A percentile compares a stretch with the other conserved stretches of the same genome.
Evolutionary conservation across 179 eudicot genomes (phyloP).

Genomic region (Pouteria campechiana): DNA sequence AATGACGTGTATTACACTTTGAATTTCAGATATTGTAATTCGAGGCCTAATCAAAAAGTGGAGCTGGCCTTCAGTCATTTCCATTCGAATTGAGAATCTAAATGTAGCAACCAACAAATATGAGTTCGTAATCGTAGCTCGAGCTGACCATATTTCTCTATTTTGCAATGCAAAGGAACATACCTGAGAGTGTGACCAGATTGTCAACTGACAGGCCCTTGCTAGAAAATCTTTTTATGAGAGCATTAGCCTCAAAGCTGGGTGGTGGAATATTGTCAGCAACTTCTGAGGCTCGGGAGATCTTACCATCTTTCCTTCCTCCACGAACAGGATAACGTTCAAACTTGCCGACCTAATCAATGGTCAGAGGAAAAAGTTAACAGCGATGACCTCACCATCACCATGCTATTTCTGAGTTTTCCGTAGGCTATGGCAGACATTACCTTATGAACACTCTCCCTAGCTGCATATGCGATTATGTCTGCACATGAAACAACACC

Average conservation of each 20-base stretch:
- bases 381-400: neutral
- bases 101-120: too few relatives aligned
- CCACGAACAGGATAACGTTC: conserved; percentile 1
- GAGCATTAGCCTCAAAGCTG: neutral
- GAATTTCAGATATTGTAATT: too few relatives aligned
- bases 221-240: neutral
- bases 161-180: too few relatives aligned
- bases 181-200: conserved; percentile 4
- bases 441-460: conserved; percentile 4
- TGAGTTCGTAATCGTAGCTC: too few relatives aligned
- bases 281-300: conserved; percentile 3
- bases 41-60: too few relatives aligned
- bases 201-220: conserved; percentile 4
- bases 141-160: too few relatives aligned
- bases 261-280: conserved; percentile 5
- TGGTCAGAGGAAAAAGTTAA: neutral
- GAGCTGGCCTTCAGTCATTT: too few relatives aligned
- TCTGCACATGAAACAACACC: conserved; percentile 4
- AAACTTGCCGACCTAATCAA: neutral
- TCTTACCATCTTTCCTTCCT: conserved; percentile 6
- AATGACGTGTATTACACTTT: too few relatives aligned
- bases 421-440: neutral
- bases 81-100: too few relatives aligned
- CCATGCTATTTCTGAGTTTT: neutral
- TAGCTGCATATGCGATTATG: conserved; percentile 1